Evolutionary conservation across 2,329 filamentous ascomycete genomes (phyloP).

Genomic region (Plenodomus lindquistii): DNA sequence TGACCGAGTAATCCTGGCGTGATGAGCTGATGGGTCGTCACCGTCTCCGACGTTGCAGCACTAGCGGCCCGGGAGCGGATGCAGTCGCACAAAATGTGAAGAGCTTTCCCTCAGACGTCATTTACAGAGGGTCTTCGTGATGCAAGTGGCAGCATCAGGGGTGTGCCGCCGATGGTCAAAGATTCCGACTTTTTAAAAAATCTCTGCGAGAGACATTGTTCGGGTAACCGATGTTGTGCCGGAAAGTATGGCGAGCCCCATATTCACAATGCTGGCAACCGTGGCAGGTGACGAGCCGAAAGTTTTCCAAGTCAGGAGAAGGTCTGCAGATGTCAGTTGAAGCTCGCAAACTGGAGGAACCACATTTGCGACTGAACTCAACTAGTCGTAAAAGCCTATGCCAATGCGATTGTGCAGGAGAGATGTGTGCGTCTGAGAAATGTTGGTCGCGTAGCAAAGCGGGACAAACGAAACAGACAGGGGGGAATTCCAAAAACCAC

Average conservation of each 20-base stretch:
- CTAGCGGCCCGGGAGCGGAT: constrained; percentile 22
- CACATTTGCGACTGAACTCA: neutral
- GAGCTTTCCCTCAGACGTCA: constrained; percentile 20
- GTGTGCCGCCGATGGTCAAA: constrained; percentile 4
- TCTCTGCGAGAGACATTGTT: constrained; percentile 16
- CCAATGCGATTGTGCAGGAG: neutral
- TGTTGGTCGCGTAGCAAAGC: neutral
- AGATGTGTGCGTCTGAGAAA: no score
- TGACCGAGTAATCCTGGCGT: constrained; percentile 15
- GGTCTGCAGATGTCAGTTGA: neutral
- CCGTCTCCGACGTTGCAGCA: constrained; percentile 24
- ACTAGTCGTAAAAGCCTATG: neutral
- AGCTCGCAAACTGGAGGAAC: neutral
- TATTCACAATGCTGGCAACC: constrained; percentile 3
- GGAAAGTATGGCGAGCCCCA: constrained; percentile 2
- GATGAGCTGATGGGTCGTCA: constrained; percentile 13
- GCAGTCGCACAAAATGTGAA: constrained; percentile 14
- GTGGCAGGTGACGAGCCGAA: constrained; percentile 6
- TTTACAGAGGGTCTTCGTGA: constrained; percentile 28
- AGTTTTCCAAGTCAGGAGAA: constrained; percentile 4
- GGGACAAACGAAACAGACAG: neutral
- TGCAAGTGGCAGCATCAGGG: constrained; percentile 8
- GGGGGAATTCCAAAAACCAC: neutral
- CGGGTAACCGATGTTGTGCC: constrained; percentile 8
- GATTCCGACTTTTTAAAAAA: constrained; percentile 4